Evolutionary conservation across 495 filamentous ascomycete genomes (phyloP).

Genomic region (Daldinia grandis): DNA sequence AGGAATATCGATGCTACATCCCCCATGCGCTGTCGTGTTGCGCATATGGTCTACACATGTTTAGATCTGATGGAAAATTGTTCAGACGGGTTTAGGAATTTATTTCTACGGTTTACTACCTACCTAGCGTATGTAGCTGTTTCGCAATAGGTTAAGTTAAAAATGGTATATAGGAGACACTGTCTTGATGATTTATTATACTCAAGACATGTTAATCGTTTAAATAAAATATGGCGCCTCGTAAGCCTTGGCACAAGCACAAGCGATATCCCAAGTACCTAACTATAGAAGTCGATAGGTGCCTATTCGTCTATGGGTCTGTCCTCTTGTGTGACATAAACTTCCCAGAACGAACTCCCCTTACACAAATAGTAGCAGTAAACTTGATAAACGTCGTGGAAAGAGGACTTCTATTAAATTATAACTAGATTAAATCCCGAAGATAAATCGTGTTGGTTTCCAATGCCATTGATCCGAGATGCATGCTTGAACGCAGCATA

Average conservation of each 20-base stretch:
- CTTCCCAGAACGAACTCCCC: neutral
- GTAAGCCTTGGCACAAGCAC: neutral
- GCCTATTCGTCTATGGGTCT: neutral
- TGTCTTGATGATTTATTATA: neutral
- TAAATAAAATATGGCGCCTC: neutral
- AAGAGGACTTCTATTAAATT: conserved; percentile 3
- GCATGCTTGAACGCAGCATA: conserved; percentile 1
- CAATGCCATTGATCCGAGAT: conserved; percentile 13
- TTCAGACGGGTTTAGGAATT: neutral
- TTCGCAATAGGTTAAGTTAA: neutral
- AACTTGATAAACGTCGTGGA: neutral
- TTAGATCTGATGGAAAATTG: conserved; percentile 5
- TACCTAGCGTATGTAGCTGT: neutral
- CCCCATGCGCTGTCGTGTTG: neutral
- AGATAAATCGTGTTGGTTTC: conserved; percentile 11
- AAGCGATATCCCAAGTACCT: neutral
- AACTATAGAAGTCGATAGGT: neutral
- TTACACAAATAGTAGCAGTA: neutral
- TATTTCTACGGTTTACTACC: neutral
- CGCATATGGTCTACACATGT: neutral
- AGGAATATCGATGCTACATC: conserved; percentile 11
- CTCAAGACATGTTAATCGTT: neutral
- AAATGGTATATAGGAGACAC: neutral
- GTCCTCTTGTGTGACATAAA: neutral
- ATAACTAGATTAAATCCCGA: conserved; percentile 6